phyloP scores from a whole-genome alignment of 2,329 filamentous ascomycete species.

The Fusarium sp. region DNA sequence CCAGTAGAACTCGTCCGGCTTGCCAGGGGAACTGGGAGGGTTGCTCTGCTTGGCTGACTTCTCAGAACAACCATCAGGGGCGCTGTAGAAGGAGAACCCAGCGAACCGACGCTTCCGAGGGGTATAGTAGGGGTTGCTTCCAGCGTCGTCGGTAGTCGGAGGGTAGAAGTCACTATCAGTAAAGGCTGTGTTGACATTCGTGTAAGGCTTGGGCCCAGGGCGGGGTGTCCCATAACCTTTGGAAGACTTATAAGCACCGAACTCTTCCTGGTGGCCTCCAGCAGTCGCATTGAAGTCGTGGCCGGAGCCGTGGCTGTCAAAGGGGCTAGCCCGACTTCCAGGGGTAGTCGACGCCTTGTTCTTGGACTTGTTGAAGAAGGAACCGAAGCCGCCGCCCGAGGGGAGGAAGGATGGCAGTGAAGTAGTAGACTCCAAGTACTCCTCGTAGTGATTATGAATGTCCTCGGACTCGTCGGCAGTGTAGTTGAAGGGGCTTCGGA shows the following conservation, averaged over 20 bases:
- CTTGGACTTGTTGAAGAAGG: constrained; percentile 38
- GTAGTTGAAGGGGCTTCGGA: constrained; percentile 1
- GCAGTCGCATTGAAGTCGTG: constrained; percentile 35
- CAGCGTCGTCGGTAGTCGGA: constrained; percentile 24
- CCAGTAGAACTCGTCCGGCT: constrained; percentile 24
- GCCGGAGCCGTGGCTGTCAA: background rate
- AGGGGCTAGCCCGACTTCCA: constrained; percentile 9
- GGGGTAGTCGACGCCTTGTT: constrained; percentile 6
- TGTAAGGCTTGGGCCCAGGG: constrained; percentile 18
- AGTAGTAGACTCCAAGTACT: constrained; percentile 16
- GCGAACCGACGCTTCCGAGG: constrained; percentile 38
- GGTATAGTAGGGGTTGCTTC: constrained; percentile 51
- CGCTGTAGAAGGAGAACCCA: constrained; percentile 11
- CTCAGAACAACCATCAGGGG: constrained; percentile 19
- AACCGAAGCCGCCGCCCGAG: constrained; percentile 34
- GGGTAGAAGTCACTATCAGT: constrained; percentile 22
- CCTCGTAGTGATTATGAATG: background rate
- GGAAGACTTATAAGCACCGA: constrained; percentile 32
- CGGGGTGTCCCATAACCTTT: constrained; percentile 26
- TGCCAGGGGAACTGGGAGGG: constrained; percentile 1
- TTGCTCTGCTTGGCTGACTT: constrained; percentile 8
- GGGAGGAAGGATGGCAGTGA: constrained; percentile 32
- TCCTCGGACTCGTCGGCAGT: background rate
- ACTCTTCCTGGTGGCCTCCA: constrained; percentile 43
- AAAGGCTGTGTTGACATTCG: constrained; percentile 19